A percentile compares a stretch with the other conserved stretches of the same genome.
These are phyloP conservation scores for Olyra latifolia DNA, from an alignment of 176 grass and related monocot species.

Conservation along the genomic window DNA sequence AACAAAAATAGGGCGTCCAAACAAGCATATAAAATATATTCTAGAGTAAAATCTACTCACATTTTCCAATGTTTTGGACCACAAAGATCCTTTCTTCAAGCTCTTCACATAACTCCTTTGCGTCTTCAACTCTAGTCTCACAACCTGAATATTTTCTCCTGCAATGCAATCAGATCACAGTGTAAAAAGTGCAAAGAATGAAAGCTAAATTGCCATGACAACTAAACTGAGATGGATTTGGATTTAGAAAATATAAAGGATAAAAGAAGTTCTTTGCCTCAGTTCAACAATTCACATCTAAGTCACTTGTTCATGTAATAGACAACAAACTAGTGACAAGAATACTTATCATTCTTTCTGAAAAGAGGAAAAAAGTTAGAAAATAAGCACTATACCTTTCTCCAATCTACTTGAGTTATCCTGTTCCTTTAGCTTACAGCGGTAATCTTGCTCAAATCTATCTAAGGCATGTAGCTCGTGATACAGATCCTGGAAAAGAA, in stretches of 20 bases:
- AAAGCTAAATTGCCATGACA: constrained; percentile 4
- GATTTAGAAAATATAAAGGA: neutral
- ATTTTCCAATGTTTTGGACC: constrained; percentile 85
- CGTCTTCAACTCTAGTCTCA: constrained; percentile 74
- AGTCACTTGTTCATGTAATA: neutral
- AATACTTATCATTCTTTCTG: neutral
- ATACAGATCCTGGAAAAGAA: constrained; percentile 72
- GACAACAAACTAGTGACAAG: constrained; percentile 7
- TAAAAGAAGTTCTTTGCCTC: constrained; percentile 4
- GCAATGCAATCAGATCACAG: constrained; percentile 23
- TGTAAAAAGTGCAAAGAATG: neutral
- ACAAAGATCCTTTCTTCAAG: constrained; percentile 96
- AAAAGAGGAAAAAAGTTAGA: neutral
- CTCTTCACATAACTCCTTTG: constrained; percentile 88
- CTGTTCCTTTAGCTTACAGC: constrained; percentile 49
- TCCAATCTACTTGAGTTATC: constrained; percentile 44
- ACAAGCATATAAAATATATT: constrained; percentile 17
- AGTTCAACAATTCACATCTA: neutral
- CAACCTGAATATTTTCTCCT: constrained; percentile 73
- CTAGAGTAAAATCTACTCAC: constrained; percentile 40
- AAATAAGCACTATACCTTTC: constrained; percentile 40
- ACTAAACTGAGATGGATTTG: neutral
- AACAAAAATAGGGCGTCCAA: neutral
- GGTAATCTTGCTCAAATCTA: constrained; percentile 82
- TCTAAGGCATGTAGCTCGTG: constrained; percentile 85